Base-by-base conservation (phyloP, 257 asterid genomes). In the Penstemon davidsonii region DNA sequence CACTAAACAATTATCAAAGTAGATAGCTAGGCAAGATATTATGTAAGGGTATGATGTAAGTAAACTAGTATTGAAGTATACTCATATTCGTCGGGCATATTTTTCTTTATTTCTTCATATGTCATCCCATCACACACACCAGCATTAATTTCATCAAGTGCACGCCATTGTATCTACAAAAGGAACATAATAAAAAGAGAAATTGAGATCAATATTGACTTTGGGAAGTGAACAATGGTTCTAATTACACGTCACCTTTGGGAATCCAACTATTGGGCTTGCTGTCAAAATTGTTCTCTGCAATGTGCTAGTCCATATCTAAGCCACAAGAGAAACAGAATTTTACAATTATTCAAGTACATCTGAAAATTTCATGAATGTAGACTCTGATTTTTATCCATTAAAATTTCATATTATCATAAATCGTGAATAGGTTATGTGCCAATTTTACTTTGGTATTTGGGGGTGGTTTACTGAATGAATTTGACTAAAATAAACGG, bases 251-350 rank as follows among this genome's bases (percentile, higher is more conserved):
- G 71, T 56, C 79, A 91, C 99, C 97, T 94, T 94, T 37, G 99
- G 99, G 76, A 94, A 91, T 74, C 96, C 99, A 70, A 67, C 86
- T 64, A 91, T 91, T 36, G 96, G 89, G 62, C 80, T 75, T 67
- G 96, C 99, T 53, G 96, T 86, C 81, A 94, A 60, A 71, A 94
- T 85, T 63, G 99, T 84, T 80, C 99, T 94, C 85, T 91, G 99
- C 90, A 94, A 67, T 19, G 99, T 94, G 88, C 99, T 94, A 66
- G 99, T 94, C 99, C 99, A 94, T 84, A 94, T 88, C 97, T 94
- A 81, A 67, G 76, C 54, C 72, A 87, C n/a, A 50, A 13, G 68
- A 64, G 67, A 79, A 75, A 67, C 64, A 61, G 18, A 71, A 61
- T 13, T 36, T 55, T 7, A 70, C 47, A 63, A 75, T 41, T 59